phyloP scores from a whole-genome alignment of 2,329 filamentous ascomycete genomes.

The Exserohilum rostratum region DNA sequence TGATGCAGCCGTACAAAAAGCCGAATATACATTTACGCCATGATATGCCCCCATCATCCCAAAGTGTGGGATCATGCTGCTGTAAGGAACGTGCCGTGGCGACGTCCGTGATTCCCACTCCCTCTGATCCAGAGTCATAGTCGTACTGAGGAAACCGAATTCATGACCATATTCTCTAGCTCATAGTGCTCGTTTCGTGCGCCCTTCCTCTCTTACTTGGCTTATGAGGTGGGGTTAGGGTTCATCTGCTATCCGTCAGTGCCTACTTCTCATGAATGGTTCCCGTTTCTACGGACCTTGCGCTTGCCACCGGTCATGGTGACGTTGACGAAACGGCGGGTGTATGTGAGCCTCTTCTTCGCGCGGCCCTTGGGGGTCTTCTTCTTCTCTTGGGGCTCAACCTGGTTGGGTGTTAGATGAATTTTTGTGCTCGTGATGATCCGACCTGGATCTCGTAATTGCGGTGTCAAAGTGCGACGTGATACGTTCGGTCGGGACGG shows the following conservation, averaged over 20 bases:
- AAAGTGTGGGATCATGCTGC: conserved; percentile 42
- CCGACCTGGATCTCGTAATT: neutral
- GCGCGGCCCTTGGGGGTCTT: conserved; percentile 97
- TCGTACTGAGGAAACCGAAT: conserved; percentile 45
- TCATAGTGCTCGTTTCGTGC: conserved; percentile 40
- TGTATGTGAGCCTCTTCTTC: conserved; percentile 96
- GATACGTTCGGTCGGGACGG: conserved; percentile 1
- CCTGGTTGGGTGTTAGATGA: conserved; percentile 58
- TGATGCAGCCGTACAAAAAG: conserved; percentile 44
- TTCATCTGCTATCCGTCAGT: conserved; percentile 68
- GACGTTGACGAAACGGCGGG: conserved; percentile 97
- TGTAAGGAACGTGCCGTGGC: conserved; percentile 37
- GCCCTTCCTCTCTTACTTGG: conserved; percentile 29
- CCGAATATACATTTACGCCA: conserved; percentile 49
- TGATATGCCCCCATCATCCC: conserved; percentile 50
- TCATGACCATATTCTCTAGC: conserved; percentile 44
- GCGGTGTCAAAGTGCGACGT: neutral
- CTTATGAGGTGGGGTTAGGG: conserved; percentile 78
- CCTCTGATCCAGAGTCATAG: conserved; percentile 51
- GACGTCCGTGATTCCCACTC: conserved; percentile 40
- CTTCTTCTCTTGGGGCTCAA: conserved; percentile 92
- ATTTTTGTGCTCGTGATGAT: neutral
- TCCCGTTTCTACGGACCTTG: conserved; percentile 69
- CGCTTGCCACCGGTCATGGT: conserved; percentile 97
- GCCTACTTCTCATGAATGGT: neutral